A percentile compares a stretch with the other conserved stretches of the same genome.
phyloP scores from a whole-genome alignment of 2,329 filamentous ascomycete genomes.

The Nothophaeocryptopus gaeumannii region DNA sequence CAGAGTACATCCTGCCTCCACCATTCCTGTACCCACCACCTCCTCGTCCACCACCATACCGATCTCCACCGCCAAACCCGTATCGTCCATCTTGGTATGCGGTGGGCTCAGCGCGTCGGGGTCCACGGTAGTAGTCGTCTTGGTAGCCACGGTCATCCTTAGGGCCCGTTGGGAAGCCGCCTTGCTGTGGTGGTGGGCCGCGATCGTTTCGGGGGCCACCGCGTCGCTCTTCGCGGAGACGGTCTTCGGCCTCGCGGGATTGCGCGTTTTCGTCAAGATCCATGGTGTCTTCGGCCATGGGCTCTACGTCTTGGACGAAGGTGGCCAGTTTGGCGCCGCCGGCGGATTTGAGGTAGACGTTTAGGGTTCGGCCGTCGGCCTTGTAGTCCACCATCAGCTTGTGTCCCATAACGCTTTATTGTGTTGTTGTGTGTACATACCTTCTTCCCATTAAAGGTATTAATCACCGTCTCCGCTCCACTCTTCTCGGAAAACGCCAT shows the following conservation, averaged over 20 bases:
- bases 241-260: constrained; percentile 31
- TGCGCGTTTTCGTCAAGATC: constrained; percentile 40
- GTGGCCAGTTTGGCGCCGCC: constrained; percentile 14
- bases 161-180: constrained; percentile 23
- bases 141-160: constrained; percentile 21
- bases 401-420: neutral
- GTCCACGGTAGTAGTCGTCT: constrained; percentile 26
- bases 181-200: constrained; percentile 10
- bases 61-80: constrained; percentile 37
- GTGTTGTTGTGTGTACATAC: constrained; percentile 45
- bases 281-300: constrained; percentile 40
- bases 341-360: constrained; percentile 55
- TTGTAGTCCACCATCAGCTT: constrained; percentile 38
- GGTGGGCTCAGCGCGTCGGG: constrained; percentile 31
- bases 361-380: constrained; percentile 72
- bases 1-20: constrained; percentile 12
- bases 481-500: constrained; percentile 70
- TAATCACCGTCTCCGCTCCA: constrained; percentile 70
- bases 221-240: constrained; percentile 33
- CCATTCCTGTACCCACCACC: constrained; percentile 24
- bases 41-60: constrained; percentile 19
- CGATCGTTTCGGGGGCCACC: constrained; percentile 25
- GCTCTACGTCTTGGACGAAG: constrained; percentile 20
- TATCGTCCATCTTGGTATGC: constrained; percentile 45
- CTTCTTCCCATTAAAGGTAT: constrained; percentile 74